phyloP scores from a whole-genome alignment of 2,329 filamentous ascomycete species.

The Paraphoma sp. region DNA sequence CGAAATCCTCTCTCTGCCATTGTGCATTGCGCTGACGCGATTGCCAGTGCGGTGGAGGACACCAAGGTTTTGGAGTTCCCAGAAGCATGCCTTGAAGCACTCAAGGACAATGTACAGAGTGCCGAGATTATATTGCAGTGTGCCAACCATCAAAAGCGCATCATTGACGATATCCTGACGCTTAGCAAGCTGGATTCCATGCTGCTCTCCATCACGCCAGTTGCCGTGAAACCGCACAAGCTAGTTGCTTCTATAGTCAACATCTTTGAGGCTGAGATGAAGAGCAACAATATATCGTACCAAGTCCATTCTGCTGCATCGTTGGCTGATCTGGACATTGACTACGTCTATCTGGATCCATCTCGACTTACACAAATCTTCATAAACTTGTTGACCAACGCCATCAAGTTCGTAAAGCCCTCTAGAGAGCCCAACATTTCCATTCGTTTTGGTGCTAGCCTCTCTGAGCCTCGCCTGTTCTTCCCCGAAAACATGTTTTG shows the following conservation, averaged over 20 bases:
- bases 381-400: slow-evolving; percentile 73
- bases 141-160: slow-evolving; percentile 55
- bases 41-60: slow-evolving; percentile 46
- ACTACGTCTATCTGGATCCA: slow-evolving; percentile 51
- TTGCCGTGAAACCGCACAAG: slow-evolving; percentile 44
- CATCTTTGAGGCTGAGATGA: slow-evolving; percentile 50
- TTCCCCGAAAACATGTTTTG: slow-evolving; percentile 40
- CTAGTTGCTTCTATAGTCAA: slow-evolving; percentile 45
- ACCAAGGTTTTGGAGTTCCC: slow-evolving; percentile 31
- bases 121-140: slow-evolving; percentile 55
- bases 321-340: slow-evolving; percentile 43
- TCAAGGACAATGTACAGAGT: slow-evolving; percentile 42
- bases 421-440: slow-evolving; percentile 43
- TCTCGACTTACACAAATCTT: slow-evolving; percentile 70
- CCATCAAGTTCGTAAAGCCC: slow-evolving; percentile 51
- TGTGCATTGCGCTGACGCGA: slow-evolving; percentile 53
- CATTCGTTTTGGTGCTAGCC: slow-evolving; percentile 46
- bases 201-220: slow-evolving; percentile 52
- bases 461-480: slow-evolving; percentile 27
- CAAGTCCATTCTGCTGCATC: slow-evolving; percentile 45
- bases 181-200: slow-evolving; percentile 55
- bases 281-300: slow-evolving; percentile 39
- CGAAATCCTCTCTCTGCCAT: slow-evolving; percentile 54
- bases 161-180: slow-evolving; percentile 57
- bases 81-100: slow-evolving; percentile 27